Evolutionary conservation across 257 asterid genomes (phyloP), one percentile per base, ranked within the genome.

Genomic region (Rauvolfia tetraphylla): DNA sequence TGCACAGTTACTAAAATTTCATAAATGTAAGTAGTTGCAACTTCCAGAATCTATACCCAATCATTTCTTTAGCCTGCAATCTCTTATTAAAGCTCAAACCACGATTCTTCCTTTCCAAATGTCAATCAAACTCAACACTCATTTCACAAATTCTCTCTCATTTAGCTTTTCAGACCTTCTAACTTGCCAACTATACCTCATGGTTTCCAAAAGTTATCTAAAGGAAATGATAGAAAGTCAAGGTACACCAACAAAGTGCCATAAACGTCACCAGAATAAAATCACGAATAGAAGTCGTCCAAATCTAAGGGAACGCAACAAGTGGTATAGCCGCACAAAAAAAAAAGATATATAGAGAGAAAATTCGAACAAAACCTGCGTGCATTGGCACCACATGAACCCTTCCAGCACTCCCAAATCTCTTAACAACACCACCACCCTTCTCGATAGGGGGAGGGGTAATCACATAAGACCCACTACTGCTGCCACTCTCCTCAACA

Each of bases 351-450:
- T 68, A 14, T 48, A 66, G 48, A 46, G 8, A 58, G 36, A 81
- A 76, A n/a, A 48, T 14, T 54, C 70, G 4, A 29, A 31, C 71
- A 74, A 65, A 62, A 95, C 99, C 99, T 90, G 99, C 89, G 80
- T 95, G 98, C 70, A 85, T 88, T 53, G 99, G 98, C 72, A 95
- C 84, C 66, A 90, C 90, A 84, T 89, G 99, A 41, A 90, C 84
- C 71, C 97, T 91, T 44, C 84, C 91, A 31, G 97, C 95, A 80
- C 88, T 89, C 42, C 98, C 97, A 73, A 92, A 84, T 86, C 84
- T 80, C 86, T 90, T 95, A 72, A 84, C 54, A 17, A 93, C 87
- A 46, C 99, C 99, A n/a, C 77, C 74, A 20, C 98, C 99, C 23
- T 94, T 87, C 83, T 79, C 75, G 72, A 95, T 91, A 79, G 78